These are phyloP conservation scores for Tillandsia leiboldiana DNA, from an alignment of 176 grass and related monocot genomes.

Conservation along the genomic window DNA sequence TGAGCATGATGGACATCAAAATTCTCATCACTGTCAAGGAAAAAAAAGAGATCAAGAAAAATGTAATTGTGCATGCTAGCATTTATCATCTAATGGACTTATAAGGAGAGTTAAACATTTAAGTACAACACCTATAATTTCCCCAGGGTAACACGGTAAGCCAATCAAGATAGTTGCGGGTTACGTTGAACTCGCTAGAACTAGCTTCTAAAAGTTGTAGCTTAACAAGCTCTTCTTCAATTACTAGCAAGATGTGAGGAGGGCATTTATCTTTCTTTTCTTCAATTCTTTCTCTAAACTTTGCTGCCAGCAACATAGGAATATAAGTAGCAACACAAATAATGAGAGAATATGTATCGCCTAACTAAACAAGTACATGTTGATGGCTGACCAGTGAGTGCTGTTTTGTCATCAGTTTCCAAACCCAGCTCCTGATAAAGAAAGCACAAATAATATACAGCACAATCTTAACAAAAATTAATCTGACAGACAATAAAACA, in stretches of 20 bases:
- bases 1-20: conserved; percentile 94
- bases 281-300: conserved; percentile 90
- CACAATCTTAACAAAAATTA: conserved; percentile 4
- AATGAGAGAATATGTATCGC: not conserved
- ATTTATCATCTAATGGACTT: not conserved
- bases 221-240: conserved; percentile 95
- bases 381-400: conserved; percentile 79
- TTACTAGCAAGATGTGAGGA: conserved; percentile 89
- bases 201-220: conserved; percentile 80
- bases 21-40: conserved; percentile 65
- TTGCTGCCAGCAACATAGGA: conserved; percentile 45
- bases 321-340: not conserved
- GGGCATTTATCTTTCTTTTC: conserved; percentile 87
- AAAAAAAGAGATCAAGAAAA: conserved; percentile 19
- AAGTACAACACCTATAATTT: conserved; percentile 64
- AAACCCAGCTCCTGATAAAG: conserved; percentile 74
- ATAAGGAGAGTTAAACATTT: not conserved
- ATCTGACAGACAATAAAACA: conserved; percentile 10
- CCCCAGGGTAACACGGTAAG: conserved; percentile 91
- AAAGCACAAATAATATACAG: not conserved
- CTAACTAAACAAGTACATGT: not conserved
- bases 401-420: conserved; percentile 99
- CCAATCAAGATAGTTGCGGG: conserved; percentile 99
- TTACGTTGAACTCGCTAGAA: conserved; percentile 98
- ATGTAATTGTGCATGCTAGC: no score